Base-by-base conservation (phyloP, 306 rosid genomes). In the Cucumis sativus region DNA sequence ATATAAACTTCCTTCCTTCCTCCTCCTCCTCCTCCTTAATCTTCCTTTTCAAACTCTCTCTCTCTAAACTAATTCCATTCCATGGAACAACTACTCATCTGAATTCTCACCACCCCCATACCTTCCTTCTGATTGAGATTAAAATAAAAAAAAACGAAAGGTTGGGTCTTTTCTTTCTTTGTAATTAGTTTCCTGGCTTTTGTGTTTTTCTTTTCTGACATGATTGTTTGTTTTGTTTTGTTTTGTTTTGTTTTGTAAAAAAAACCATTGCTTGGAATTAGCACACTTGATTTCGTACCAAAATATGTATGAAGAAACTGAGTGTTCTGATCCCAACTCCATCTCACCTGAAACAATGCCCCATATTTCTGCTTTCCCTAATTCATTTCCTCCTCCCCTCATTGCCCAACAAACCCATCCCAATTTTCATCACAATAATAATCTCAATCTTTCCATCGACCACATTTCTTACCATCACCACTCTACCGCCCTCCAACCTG, bases 311-410 rank as follows among this genome's bases (percentile, higher is more conserved):
- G 79, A 49, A 54, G 83, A 43, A 28, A 54, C 81, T 63, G 81
- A 85, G 80, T 84, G 91, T 79, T 90, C 86, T 85, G 96, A 94
- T 79, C 85, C 92, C 76, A 82, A 80, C 81, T 56, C 84, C 79
- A 81, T 82, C 78, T 55, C 84, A 80, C 55, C 86, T 68, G 96
- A 87, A 70, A 83, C 75, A 33, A 33, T 33, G 5, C 37, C 37
- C 37, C 37, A 33, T 33, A 3, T 33, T 33, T 33, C 37, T 33
- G 5, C 37, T 33, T 33, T 33, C 5, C 37, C 37, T 4, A 33
- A 33, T 33, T 33, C 37, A 33, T 33, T 33, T 33, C 37, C 37
- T 33, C 37, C 37, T 33, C 37, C 37, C 37, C 37, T 33, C 37
- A 33, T 33, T 33, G 5, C 37, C 37, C 37, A 33, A 33, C 37